Conservation (phyloP, 257 asterid species). For the Gynochthodes officinalis region DNA sequence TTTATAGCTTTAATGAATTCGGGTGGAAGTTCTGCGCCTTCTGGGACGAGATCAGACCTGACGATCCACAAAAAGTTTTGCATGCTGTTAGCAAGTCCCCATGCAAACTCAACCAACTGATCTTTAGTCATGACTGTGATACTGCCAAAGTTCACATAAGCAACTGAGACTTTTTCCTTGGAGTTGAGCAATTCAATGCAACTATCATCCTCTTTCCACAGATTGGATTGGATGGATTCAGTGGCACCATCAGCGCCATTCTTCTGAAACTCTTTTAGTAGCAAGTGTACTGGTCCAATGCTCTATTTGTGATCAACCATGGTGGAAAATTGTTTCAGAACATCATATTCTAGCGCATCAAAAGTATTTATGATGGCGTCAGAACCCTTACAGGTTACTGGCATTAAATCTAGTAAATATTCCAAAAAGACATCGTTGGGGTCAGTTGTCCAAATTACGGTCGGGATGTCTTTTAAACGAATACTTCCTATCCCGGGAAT, state of each 20-base stretch:
- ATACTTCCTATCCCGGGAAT: constrained; percentile 16
- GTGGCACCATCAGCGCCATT: background rate
- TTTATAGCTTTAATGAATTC: constrained; percentile 1
- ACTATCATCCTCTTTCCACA: constrained; percentile 13
- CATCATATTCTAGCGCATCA: constrained; percentile 5
- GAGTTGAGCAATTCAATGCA: constrained; percentile 12
- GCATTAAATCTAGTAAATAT: background rate
- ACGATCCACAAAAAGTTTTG: constrained; percentile 17
- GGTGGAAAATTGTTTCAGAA: background rate
- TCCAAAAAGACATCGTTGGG: background rate
- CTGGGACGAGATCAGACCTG: constrained; percentile 14
- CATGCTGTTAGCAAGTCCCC: constrained; percentile 16
- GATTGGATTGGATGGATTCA: constrained; percentile 1
- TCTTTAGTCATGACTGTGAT: constrained; percentile 10
- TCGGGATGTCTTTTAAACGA: constrained; percentile 13
- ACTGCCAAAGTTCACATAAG: constrained; percentile 13
- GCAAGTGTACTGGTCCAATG: constrained; percentile 11
- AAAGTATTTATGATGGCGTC: constrained; percentile 10
- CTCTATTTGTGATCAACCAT: constrained; percentile 7
- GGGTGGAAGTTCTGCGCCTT: background rate
- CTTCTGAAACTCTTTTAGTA: background rate
- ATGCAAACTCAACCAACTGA: constrained; percentile 15
- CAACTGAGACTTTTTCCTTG: constrained; percentile 1
- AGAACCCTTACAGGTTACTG: background rate
- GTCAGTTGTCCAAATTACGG: constrained; percentile 11